Percentiles rank a stretch among this genome's conserved stretches.
These are phyloP conservation scores for Boletus barrowsii DNA, from an alignment of 768 basidiomycete species.

Conservation along the genomic window DNA sequence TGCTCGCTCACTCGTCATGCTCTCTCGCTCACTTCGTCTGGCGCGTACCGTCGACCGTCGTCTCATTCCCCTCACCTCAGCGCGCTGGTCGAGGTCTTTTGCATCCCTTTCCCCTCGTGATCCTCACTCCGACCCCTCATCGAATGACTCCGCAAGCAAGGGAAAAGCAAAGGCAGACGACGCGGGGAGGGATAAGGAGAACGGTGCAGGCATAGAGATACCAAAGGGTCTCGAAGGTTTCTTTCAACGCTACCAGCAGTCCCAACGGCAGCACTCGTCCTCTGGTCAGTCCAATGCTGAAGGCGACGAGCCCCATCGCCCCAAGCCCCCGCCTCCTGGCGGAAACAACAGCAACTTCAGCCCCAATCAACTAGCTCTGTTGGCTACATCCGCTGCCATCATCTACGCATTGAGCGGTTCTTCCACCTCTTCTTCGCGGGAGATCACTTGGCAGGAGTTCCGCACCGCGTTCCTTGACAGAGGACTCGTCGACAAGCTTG, in stretches of 20 bases:
- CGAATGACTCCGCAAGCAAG: slow-evolving; percentile 23
- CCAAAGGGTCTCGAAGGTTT: slow-evolving; percentile 76
- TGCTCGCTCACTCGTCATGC: slow-evolving; percentile 38
- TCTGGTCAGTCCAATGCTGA: slow-evolving; percentile 27
- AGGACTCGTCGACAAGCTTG: slow-evolving; percentile 90
- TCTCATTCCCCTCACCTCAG: slow-evolving; percentile 32
- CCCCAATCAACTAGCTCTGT: slow-evolving; percentile 53
- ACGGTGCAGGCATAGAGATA: slow-evolving; percentile 36
- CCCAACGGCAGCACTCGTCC: slow-evolving; percentile 32
- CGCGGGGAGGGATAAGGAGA: slow-evolving; percentile 31
- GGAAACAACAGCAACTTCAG: slow-evolving; percentile 50
- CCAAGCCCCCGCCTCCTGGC: slow-evolving; percentile 49
- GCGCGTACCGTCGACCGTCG: slow-evolving; percentile 43
- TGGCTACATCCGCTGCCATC: slow-evolving; percentile 58
- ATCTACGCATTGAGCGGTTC: slow-evolving; percentile 57
- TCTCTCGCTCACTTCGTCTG: slow-evolving; percentile 60
- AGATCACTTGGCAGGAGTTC: slow-evolving; percentile 99
- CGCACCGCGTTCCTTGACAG: slow-evolving; percentile 95
- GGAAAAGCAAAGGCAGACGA: slow-evolving; percentile 35
- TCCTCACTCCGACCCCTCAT: slow-evolving; percentile 26
- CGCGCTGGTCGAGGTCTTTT: slow-evolving; percentile 40
- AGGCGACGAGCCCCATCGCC: slow-evolving; percentile 33
- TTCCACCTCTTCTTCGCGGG: slow-evolving; percentile 55
- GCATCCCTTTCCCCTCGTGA: slow-evolving; percentile 44
- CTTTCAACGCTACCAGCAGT: slow-evolving; percentile 61